Evolutionary conservation across 2,329 filamentous ascomycete species (phyloP), one percentile per base, ranked within the genome.

Genomic region (Penicillium thymicola): DNA sequence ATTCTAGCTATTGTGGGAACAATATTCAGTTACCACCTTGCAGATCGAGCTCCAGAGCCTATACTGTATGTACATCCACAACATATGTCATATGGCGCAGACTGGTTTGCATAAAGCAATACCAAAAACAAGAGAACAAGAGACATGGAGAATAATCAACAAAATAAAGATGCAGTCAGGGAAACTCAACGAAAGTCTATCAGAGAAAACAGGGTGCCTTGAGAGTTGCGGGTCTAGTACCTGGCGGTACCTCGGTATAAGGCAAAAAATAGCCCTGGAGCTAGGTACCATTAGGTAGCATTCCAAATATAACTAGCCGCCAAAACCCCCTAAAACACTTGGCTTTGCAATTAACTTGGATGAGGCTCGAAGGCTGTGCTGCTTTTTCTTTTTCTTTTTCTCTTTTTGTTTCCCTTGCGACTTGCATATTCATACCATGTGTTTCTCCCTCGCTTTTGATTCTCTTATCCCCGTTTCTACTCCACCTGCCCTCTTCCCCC

Each of bases 291-390:
- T 2, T 2, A 45, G 10, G 53, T 58, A 59, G 45, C 28, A 16
- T 10, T 37, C 51, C 32, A 60, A 54, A 50, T 45, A 51, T 57
- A n/a, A n/a, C n/a, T n/a, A 51, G 58, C 51, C 21, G 42, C 40
- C 14, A 30, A 10, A 21, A 11, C 13, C 54, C 45, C 50, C 59
- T 62, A 64, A 63, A 57, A 57, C 47, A 55, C 57, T 60, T 60
- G 61, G 61, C 61, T 62, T 54, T 48, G 16, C 23, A 52, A 18
- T 55, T 58, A 58, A 54, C 28, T 34, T 34, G 11, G 30, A 54
- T 59, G 52, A 57, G 41, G 37, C 41, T 51, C 27, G 13, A 37
- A 18, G 50, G 54, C 40, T 52, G 44, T 50, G 40, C 18, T 51
- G 55, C 23, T 51, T 48, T 36, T 18, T 14, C 14, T 18, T 34